Evolutionary conservation across 192 early-diverging fungal genomes (phyloP).

Genomic region (Cladochytrium replicatum): DNA sequence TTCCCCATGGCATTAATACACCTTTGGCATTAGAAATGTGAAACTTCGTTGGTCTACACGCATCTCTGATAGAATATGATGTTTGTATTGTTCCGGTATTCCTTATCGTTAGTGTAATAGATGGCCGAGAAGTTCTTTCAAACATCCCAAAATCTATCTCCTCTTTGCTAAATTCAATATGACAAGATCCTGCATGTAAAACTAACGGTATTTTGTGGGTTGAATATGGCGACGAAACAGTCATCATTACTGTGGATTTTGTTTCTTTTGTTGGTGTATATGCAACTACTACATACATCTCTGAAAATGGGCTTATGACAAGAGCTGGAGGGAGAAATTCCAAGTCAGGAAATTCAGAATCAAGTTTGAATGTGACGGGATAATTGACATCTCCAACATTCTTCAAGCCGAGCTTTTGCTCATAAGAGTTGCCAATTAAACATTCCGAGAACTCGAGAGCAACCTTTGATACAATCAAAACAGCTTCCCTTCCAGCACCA

Average conservation of each 20-base stretch:
- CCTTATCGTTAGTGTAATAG: constrained; percentile 26
- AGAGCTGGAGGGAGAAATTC: constrained; percentile 39
- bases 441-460: constrained; percentile 50
- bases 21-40: constrained; percentile 38
- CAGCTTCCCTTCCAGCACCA: constrained; percentile 50
- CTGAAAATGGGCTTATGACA: constrained; percentile 47
- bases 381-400: constrained; percentile 62
- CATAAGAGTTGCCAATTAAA: constrained; percentile 55
- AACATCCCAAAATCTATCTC: constrained; percentile 56
- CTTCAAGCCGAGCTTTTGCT: constrained; percentile 52
- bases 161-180: constrained; percentile 36
- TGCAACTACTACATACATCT: constrained; percentile 36
- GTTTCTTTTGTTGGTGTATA: constrained; percentile 41
- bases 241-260: constrained; percentile 35
- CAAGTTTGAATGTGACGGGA: constrained; percentile 47
- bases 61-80: constrained; percentile 36
- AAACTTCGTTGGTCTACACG: constrained; percentile 39
- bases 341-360: constrained; percentile 42
- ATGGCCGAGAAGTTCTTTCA: constrained; percentile 39
- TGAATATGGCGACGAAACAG: constrained; percentile 49
- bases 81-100: constrained; percentile 50
- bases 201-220: constrained; percentile 43
- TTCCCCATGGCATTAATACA: constrained; percentile 32
- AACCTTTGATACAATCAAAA: constrained; percentile 51
- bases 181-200: constrained; percentile 45